Percentiles rank a stretch among this genome's conserved stretches.
phyloP scores from a whole-genome alignment of 2,329 filamentous ascomycete species.

The Leptosphaerulina australis region DNA sequence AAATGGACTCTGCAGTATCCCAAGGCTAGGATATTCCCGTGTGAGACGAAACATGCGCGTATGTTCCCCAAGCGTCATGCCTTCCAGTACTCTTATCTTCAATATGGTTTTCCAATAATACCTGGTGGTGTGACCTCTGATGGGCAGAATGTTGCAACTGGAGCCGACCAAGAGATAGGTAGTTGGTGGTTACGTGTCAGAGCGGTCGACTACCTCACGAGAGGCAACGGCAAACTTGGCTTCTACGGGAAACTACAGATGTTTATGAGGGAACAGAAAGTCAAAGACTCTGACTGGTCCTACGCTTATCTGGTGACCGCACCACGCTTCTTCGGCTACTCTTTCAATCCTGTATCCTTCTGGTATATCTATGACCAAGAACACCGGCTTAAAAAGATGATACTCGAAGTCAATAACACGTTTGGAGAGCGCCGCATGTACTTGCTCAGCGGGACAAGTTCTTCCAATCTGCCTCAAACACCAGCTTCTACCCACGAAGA shows the following conservation, averaged over 20 bases:
- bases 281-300: constrained; percentile 66
- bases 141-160: constrained; percentile 23
- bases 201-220: constrained; percentile 65
- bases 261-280: constrained; percentile 63
- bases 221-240: constrained; percentile 59
- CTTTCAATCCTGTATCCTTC: constrained; percentile 78
- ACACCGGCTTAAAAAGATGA: constrained; percentile 65
- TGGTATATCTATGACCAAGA: constrained; percentile 74
- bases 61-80: constrained; percentile 71
- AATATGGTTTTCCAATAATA: constrained; percentile 71
- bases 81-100: constrained; percentile 73
- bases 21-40: constrained; percentile 63
- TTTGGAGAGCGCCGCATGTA: constrained; percentile 75
- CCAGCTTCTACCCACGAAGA: constrained; percentile 17
- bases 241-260: constrained; percentile 67
- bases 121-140: constrained; percentile 55
- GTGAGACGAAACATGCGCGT: constrained; percentile 68
- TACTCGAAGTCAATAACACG: constrained; percentile 78
- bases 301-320: constrained; percentile 75
- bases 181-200: constrained; percentile 65
- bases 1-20: constrained; percentile 28
- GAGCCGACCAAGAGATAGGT: constrained; percentile 38
- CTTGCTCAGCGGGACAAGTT: constrained; percentile 55
- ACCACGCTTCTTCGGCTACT: constrained; percentile 70
- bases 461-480: constrained; percentile 37